phyloP scores from a whole-genome alignment of 2,329 filamentous ascomycete species.

The Geoglossum cookeanum region DNA sequence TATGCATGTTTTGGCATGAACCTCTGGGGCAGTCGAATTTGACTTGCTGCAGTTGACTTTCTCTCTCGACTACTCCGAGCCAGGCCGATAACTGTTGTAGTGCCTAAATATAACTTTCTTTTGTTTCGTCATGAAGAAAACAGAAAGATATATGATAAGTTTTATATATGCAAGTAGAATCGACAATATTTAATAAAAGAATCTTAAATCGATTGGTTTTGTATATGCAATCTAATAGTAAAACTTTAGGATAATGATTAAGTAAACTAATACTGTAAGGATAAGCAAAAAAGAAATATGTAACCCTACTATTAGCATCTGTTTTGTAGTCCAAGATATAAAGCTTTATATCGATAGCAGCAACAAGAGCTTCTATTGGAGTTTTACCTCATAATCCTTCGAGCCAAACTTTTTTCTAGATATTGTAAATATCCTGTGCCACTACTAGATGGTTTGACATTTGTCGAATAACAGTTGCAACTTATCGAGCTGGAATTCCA shows the following conservation, averaged over 20 bases:
- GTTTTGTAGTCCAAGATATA: no score
- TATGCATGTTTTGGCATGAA: no score
- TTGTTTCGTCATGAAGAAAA: not conserved
- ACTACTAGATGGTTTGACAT: not conserved
- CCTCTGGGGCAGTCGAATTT: no score
- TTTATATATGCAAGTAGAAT: not conserved
- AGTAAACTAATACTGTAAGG: not conserved
- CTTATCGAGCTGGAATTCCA: not conserved
- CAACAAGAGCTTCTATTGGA: not conserved
- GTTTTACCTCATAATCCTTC: not conserved
- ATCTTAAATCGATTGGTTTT: not conserved
- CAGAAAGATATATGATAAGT: not conserved
- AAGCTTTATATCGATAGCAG: not conserved
- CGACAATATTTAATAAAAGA: not conserved
- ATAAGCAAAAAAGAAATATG: not conserved
- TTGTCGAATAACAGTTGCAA: not conserved
- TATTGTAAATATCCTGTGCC: not conserved
- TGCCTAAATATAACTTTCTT: not conserved
- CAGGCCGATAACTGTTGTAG: not conserved
- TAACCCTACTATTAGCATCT: not conserved
- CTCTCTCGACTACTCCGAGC: no score
- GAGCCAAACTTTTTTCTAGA: not conserved
- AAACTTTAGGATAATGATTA: not conserved
- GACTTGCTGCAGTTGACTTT: no score
- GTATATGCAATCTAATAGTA: not conserved